Conservation (phyloP, 2,329 filamentous ascomycete genomes). For the Periconia macrospinosa region DNA sequence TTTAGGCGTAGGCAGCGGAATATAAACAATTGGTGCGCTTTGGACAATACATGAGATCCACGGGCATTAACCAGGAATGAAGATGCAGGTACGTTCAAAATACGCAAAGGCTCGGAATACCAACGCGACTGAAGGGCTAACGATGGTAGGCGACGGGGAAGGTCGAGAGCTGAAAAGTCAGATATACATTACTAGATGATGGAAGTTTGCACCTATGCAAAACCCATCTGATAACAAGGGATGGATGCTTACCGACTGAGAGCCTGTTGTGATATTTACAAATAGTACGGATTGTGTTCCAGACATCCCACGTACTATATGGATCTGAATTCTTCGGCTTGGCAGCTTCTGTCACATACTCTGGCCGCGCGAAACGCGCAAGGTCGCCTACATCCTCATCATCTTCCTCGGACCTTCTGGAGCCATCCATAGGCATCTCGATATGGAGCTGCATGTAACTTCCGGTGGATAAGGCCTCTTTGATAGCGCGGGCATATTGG, state of each 20-base stretch:
- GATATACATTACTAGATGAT: not conserved
- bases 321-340: slow-evolving; percentile 59
- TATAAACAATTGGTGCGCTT: slow-evolving; percentile 60
- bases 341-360: slow-evolving; percentile 36
- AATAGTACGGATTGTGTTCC: slow-evolving; percentile 82
- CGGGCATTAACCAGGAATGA: slow-evolving; percentile 62
- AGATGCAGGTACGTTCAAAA: slow-evolving; percentile 56
- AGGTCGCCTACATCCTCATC: slow-evolving; percentile 57
- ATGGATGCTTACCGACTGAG: slow-evolving; percentile 71
- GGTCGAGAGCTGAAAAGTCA: slow-evolving; percentile 52
- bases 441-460: slow-evolving; percentile 79
- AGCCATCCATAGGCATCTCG: slow-evolving; percentile 80
- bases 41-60: slow-evolving; percentile 61
- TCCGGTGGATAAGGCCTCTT: slow-evolving; percentile 75
- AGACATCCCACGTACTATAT: slow-evolving; percentile 88
- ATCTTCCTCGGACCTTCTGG: slow-evolving; percentile 60
- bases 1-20: slow-evolving; percentile 60
- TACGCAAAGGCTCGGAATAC: slow-evolving; percentile 64
- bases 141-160: slow-evolving; percentile 62
- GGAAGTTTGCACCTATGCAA: not conserved
- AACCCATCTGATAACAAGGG: not conserved
- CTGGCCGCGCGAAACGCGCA: slow-evolving; percentile 48
- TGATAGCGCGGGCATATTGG: slow-evolving; percentile 82
- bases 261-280: slow-evolving; percentile 85
- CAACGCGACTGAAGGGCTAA: slow-evolving; percentile 60